Base-by-base conservation (phyloP, 257 asterid species). In the Solanum gracilifrons region DNA sequence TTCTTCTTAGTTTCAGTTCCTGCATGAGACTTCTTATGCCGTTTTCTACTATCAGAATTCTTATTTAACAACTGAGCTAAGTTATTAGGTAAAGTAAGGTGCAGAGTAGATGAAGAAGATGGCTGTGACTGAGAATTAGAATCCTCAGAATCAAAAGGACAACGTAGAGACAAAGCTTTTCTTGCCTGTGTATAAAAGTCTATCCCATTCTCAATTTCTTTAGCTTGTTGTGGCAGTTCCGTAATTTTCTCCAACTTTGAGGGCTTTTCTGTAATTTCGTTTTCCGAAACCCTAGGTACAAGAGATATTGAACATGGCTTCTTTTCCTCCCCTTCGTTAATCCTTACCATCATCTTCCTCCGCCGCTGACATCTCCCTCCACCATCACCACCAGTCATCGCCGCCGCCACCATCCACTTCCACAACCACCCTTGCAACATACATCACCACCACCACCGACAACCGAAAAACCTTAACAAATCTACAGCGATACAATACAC, bases 161-260 rank as follows among this genome's bases (percentile, higher is more conserved):
- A 92, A 85, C 96, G 94, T 85, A 92, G 89, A 27, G 96, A 91
- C 62, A 97, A 94, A 8, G 95, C 92, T 89, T 97, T 97, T 13
- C 92, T 90, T 88, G 99, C 99, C 90, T 96, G 99, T 11, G 94
- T 82, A 75, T 87, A 97, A 46, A 91, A 93, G 91, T 94, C 96
- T 60, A 92, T 43, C 87, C 88, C 93, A 88, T 88, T 69, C 46
- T 85, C 33, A 85, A 89, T n/a, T 64, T 60, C 89, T 5, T 31
- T 32, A 32, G 66, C 82, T 43, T 90, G 85, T 86, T 76, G 93
- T 92, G 97, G 93, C 85, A 92, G 35, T 89, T 92, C 86, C 79
- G 93, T 89, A 95, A 92, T 91, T 89, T 85, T 71, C 9, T 60
- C 86, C 27, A 37, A 55, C 85, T 83, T 62, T 90, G 87, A 86